phyloP scores from a whole-genome alignment of 2,329 filamentous ascomycete genomes.

The Sporothrix brunneoviolacea region DNA sequence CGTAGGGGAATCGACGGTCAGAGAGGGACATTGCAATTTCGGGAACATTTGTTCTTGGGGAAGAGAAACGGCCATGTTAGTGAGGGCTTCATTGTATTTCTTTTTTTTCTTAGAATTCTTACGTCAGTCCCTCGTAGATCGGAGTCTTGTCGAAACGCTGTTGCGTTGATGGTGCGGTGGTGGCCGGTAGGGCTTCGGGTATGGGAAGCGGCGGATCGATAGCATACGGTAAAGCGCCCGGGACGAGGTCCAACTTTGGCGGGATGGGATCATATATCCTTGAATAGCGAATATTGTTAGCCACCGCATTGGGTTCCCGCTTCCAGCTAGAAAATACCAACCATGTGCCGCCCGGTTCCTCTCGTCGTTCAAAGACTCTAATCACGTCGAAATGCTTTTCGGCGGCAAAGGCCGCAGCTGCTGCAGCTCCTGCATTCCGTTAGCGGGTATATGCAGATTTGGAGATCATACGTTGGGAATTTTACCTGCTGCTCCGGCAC shows the following conservation, averaged over 20 bases:
- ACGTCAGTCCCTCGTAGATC: conserved; percentile 16
- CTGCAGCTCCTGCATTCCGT: conserved; percentile 33
- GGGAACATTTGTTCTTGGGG: conserved; percentile 46
- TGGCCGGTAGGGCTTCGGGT: conserved; percentile 8
- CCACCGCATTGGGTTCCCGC: too few species aligned
- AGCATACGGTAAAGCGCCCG: conserved; percentile 12
- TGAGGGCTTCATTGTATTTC: too few species aligned
- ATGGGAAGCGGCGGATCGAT: conserved; percentile 14
- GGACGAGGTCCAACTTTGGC: conserved; percentile 9
- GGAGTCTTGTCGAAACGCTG: conserved; percentile 15
- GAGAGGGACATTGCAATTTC: conserved; percentile 45
- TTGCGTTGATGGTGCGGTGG: conserved; percentile 6
- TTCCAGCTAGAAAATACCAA: too few species aligned
- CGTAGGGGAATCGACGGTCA: conserved; percentile 56
- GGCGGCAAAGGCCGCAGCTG: conserved; percentile 39
- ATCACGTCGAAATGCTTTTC: conserved; percentile 38
- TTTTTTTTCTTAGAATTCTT: background rate
- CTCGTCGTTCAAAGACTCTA: conserved; percentile 36
- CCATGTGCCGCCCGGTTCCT: conserved; percentile 40
- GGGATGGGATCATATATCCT: conserved; percentile 16
- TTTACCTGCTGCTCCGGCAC: conserved; percentile 16
- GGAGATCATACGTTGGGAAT: background rate
- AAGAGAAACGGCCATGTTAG: too few species aligned
- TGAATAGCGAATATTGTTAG: too few species aligned
- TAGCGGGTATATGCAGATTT: background rate